These are phyloP conservation scores for Fusarium dimerum DNA, from an alignment of 2,329 filamentous ascomycete species.

Conservation along the genomic window DNA sequence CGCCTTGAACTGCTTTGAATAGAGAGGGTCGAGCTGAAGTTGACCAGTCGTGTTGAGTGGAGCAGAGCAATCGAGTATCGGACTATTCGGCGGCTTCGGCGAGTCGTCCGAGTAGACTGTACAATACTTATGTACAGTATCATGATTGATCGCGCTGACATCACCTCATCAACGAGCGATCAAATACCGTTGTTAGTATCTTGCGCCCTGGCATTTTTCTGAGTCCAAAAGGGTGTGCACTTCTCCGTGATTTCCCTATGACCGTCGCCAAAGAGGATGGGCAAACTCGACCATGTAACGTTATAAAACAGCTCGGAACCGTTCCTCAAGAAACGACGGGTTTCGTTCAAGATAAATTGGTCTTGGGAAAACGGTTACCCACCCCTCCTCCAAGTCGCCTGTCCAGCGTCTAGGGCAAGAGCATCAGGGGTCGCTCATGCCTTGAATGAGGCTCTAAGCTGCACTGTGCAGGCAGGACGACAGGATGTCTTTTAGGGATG, in stretches of 20 bases:
- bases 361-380: constrained; percentile 16
- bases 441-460: neutral
- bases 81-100: no score
- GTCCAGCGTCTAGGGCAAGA: neutral
- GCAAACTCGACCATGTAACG: neutral
- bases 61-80: neutral
- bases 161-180: neutral
- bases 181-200: neutral
- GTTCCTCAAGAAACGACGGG: neutral
- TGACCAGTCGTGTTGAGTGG: no score
- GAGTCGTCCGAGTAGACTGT: neutral
- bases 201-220: neutral
- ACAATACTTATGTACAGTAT: neutral
- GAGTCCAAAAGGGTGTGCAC: neutral
- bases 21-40: no score
- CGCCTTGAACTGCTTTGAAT: neutral
- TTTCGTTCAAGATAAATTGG: no score
- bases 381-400: constrained; percentile 15
- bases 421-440: neutral
- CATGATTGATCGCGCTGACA: neutral
- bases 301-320: neutral
- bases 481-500: neutral
- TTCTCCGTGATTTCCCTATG: neutral
- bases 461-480: neutral
- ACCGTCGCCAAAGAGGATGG: neutral